A percentile compares a stretch with the other conserved stretches of the same genome.
Evolutionary conservation across 495 filamentous ascomycete genomes (phyloP).

Genomic region (Penicillium bovifimosum): DNA sequence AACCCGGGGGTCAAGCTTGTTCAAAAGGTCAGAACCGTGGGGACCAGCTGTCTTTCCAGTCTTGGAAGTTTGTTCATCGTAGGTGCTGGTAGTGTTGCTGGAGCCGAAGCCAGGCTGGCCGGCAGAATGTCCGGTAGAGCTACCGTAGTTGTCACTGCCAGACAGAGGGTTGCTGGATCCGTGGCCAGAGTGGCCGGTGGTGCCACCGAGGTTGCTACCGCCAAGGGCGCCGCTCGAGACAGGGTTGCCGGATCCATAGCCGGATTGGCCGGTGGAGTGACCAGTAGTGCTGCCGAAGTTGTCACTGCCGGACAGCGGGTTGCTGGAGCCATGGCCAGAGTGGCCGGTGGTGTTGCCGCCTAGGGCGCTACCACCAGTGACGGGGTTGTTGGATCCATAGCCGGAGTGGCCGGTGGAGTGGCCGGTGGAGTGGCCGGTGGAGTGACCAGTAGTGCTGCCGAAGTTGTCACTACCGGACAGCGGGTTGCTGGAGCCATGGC

Average conservation of each 20-base stretch:
- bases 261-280: too few species aligned
- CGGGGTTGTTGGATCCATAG: constrained; percentile 10
- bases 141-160: constrained; percentile 3
- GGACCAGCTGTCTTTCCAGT: constrained; percentile 19
- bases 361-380: too few species aligned
- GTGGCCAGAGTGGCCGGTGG: neutral
- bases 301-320: neutral
- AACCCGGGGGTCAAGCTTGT: constrained; percentile 49
- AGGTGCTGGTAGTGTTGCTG: constrained; percentile 16
- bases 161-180: neutral
- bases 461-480: constrained; percentile 2
- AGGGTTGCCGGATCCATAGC: constrained; percentile 12
- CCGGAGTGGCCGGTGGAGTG: too few species aligned
- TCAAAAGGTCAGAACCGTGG: constrained; percentile 33
- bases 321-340: neutral
- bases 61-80: constrained; percentile 9
- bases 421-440: constrained; percentile 12
- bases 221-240: too few species aligned
- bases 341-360: constrained; percentile 13
- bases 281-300: constrained; percentile 6
- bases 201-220: constrained; percentile 26
- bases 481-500: neutral
- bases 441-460: constrained; percentile 10
- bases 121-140: constrained; percentile 8
- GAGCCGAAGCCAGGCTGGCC: neutral